phyloP scores from a whole-genome alignment of 2,329 filamentous ascomycete genomes.

The Geoglossum cookeanum region DNA sequence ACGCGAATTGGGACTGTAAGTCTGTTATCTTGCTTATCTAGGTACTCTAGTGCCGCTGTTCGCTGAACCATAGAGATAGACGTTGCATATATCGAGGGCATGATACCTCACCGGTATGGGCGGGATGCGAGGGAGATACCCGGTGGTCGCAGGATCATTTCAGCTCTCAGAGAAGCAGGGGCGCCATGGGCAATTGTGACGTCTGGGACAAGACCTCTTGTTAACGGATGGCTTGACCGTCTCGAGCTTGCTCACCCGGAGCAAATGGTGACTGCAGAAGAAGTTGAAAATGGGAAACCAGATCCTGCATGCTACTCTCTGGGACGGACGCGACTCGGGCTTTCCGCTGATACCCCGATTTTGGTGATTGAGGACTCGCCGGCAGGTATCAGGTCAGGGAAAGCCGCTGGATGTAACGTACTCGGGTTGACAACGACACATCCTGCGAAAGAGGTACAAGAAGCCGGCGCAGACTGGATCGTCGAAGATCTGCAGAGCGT shows the following conservation, averaged over 20 bases:
- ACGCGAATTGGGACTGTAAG: slow-evolving; percentile 87
- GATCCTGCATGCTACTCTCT: slow-evolving; percentile 30
- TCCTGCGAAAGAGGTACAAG: slow-evolving; percentile 47
- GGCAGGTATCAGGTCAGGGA: slow-evolving; percentile 65
- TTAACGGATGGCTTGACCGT: slow-evolving; percentile 30
- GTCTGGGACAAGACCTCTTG: slow-evolving; percentile 27
- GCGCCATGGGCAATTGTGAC: slow-evolving; percentile 18
- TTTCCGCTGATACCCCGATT: slow-evolving; percentile 29
- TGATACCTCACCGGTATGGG: slow-evolving; percentile 59
- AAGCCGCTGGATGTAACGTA: slow-evolving; percentile 70
- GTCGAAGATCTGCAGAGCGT: slow-evolving; percentile 63
- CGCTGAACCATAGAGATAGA: slow-evolving; percentile 30
- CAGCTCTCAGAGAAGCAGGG: slow-evolving; percentile 38
- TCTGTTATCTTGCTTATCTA: slow-evolving; percentile 13
- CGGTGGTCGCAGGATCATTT: slow-evolving; percentile 54
- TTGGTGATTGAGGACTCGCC: slow-evolving; percentile 82
- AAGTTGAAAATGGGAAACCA: slow-evolving; percentile 29
- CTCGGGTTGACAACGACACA: slow-evolving; percentile 76
- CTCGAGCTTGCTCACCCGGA: slow-evolving; percentile 28
- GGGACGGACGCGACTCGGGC: slow-evolving; percentile 22
- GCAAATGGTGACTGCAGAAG: slow-evolving; percentile 29
- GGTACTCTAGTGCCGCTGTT: no score
- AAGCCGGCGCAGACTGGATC: slow-evolving; percentile 74
- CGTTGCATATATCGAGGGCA: slow-evolving; percentile 56
- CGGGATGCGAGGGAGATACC: slow-evolving; percentile 69